A percentile compares a stretch with the other conserved stretches of the same genome.
These are phyloP conservation scores for Beta vulgaris DNA, from an alignment of 148 eudicot genomes.

Conservation along the genomic window DNA sequence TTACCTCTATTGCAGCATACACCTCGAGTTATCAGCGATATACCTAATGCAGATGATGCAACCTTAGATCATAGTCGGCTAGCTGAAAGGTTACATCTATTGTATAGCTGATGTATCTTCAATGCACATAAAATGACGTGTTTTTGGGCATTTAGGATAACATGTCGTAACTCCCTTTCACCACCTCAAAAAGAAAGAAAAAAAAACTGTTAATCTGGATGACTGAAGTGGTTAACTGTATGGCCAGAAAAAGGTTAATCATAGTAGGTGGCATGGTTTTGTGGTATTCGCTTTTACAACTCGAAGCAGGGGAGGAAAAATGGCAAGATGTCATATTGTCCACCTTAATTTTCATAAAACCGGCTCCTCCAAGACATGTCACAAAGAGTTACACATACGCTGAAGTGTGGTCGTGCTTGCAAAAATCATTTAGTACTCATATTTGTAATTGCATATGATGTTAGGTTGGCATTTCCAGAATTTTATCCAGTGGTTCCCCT, in stretches of 20 bases:
- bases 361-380: too few species aligned
- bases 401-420: neutral
- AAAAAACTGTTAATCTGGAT: too few species aligned
- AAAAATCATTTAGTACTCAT: neutral
- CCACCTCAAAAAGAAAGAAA: neutral
- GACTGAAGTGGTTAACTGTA: too few species aligned
- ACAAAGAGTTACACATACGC: too few species aligned
- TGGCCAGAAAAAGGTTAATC: too few species aligned
- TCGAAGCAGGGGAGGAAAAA: too few species aligned
- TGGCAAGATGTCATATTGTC: too few species aligned
- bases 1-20: constrained; percentile 52
- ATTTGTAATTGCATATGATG: neutral
- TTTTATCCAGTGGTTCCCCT: neutral
- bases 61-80: constrained; percentile 61
- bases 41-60: constrained; percentile 68
- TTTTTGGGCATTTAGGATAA: neutral
- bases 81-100: constrained; percentile 44
- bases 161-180: neutral
- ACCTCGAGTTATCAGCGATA: constrained; percentile 54
- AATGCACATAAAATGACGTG: neutral
- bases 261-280: too few species aligned
- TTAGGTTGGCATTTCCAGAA: neutral
- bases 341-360: too few species aligned
- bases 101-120: neutral
- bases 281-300: too few species aligned